Conservation (phyloP, 1,284 basidiomycete species). For the Taiwanofungus camphoratus region DNA sequence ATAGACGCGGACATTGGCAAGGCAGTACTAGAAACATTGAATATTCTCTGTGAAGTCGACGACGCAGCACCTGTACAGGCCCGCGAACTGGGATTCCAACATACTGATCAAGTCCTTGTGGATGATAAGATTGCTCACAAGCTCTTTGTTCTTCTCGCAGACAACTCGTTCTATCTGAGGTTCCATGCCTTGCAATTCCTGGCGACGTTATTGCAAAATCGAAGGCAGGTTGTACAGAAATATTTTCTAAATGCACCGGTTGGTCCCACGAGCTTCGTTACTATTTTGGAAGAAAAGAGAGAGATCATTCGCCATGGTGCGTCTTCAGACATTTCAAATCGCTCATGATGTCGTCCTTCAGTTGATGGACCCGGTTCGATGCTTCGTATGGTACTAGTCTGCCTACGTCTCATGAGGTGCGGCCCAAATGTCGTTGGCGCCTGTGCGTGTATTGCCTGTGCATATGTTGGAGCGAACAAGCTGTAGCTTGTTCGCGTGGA, state of each 20-base stretch:
- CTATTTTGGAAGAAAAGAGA: constrained; percentile 72
- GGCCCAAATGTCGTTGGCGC: too few relatives aligned
- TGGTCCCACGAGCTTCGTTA: constrained; percentile 69
- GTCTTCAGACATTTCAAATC: too few relatives aligned
- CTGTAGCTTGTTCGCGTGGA: too few relatives aligned
- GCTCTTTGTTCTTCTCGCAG: constrained; percentile 73
- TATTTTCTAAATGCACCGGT: constrained; percentile 84
- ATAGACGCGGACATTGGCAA: constrained; percentile 88
- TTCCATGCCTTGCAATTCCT: constrained; percentile 86
- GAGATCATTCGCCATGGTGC: constrained; percentile 82
- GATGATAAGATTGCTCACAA: constrained; percentile 72
- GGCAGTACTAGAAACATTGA: constrained; percentile 84
- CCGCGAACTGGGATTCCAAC: constrained; percentile 66
- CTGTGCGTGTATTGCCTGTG: too few relatives aligned
- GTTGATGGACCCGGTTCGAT: too few relatives aligned
- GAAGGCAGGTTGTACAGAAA: constrained; percentile 76
- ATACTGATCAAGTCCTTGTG: constrained; percentile 67
- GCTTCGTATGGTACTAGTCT: too few relatives aligned
- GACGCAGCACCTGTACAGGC: constrained; percentile 33
- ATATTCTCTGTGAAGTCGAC: constrained; percentile 68
- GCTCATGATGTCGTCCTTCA: too few relatives aligned
- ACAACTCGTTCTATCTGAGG: constrained; percentile 80
- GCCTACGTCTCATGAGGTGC: too few relatives aligned
- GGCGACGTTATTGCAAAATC: constrained; percentile 71
- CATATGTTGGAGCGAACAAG: too few relatives aligned